A percentile compares a stretch with the other conserved stretches of the same genome.
These are phyloP conservation scores for Rosa lucieae DNA, from an alignment of 306 rosid genomes.

Conservation along the genomic window DNA sequence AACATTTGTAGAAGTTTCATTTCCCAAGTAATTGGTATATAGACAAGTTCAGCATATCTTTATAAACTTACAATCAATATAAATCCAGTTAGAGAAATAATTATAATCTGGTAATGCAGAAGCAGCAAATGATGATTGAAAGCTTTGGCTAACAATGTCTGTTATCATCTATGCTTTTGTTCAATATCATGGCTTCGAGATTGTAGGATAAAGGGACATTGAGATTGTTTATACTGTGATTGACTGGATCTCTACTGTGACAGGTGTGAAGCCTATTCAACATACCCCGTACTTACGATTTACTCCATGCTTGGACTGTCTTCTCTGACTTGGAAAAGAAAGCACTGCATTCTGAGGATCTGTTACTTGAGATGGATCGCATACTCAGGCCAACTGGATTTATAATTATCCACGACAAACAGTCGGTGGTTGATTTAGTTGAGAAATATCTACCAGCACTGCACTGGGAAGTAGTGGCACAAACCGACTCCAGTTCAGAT, in stretches of 20 bases:
- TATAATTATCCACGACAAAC: constrained; percentile 67
- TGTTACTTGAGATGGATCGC: constrained; percentile 89
- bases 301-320: constrained; percentile 83
- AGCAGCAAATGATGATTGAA: background rate
- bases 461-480: constrained; percentile 90
- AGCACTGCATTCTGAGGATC: constrained; percentile 68
- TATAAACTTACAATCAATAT: background rate
- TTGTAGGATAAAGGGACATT: background rate
- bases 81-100: background rate
- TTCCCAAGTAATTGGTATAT: background rate
- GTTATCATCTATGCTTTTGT: background rate
- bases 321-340: constrained; percentile 75
- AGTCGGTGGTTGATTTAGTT: constrained; percentile 56
- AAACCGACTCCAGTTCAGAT: constrained; percentile 49
- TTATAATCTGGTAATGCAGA: background rate
- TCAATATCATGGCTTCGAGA: background rate
- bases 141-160: constrained; percentile 12
- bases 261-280: constrained; percentile 91
- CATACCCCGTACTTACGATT: constrained; percentile 92
- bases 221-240: constrained; percentile 15
- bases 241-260: constrained; percentile 23
- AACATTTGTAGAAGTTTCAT: too few relatives aligned
- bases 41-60: too few relatives aligned
- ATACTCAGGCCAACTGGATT: constrained; percentile 85
- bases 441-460: constrained; percentile 67